These are phyloP conservation scores for Colletotrichum plurivorum DNA, from an alignment of 2,329 filamentous ascomycete genomes.

Conservation along the genomic window DNA sequence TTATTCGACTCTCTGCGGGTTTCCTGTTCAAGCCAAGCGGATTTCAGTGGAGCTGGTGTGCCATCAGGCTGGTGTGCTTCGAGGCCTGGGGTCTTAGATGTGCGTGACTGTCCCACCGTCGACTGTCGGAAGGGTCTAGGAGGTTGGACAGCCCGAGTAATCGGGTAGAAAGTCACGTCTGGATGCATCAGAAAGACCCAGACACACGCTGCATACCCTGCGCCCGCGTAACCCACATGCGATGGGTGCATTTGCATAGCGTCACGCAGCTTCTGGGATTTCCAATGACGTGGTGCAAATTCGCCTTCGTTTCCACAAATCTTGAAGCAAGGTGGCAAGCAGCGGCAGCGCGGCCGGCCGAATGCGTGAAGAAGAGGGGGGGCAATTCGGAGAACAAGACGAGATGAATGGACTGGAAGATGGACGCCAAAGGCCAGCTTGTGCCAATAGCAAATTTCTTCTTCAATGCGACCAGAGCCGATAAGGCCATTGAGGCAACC, in stretches of 20 bases:
- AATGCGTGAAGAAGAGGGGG: too few relatives aligned
- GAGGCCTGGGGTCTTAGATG: background rate
- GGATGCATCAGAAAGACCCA: conserved; percentile 4
- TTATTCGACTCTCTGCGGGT: background rate
- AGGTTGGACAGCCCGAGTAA: background rate
- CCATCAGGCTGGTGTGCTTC: background rate
- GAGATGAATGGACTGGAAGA: too few relatives aligned
- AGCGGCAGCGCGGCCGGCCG: too few relatives aligned
- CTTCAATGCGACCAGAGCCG: background rate
- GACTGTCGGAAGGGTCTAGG: background rate
- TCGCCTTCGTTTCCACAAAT: too few relatives aligned
- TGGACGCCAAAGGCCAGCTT: too few relatives aligned
- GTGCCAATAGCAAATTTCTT: too few relatives aligned
- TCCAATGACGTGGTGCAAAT: background rate
- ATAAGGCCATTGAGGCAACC: background rate
- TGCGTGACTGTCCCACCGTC: background rate
- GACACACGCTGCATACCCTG: background rate
- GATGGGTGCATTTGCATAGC: background rate
- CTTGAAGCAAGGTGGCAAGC: too few relatives aligned
- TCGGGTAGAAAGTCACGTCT: background rate
- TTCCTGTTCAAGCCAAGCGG: conserved; percentile 15
- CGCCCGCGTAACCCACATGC: background rate
- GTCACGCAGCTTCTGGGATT: background rate
- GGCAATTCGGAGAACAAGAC: too few relatives aligned
- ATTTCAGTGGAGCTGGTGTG: conserved; percentile 10